Evolutionary conservation across 345 rosid species (phyloP).

Genomic region (Stellera chamaejasme): DNA sequence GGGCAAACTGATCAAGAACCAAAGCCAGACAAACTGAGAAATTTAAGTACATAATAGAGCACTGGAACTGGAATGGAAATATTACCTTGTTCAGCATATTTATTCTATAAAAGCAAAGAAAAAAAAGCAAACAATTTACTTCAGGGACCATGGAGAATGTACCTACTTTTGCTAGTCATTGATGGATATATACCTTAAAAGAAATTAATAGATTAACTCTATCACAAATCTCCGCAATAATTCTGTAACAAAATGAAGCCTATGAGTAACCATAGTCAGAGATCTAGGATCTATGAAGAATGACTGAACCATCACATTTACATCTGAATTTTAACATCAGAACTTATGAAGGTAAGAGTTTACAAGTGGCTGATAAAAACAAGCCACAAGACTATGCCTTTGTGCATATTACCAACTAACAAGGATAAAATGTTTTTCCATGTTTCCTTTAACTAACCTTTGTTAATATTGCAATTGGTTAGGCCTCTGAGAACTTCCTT

Average conservation of each 20-base stretch:
- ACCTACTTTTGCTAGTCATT: too few species aligned
- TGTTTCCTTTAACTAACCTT: conserved; percentile 37
- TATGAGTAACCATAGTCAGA: too few species aligned
- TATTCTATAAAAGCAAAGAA: not conserved
- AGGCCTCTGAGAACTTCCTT: conserved; percentile 77
- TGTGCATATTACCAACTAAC: not conserved
- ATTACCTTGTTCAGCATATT: not conserved
- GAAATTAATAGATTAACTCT: too few species aligned
- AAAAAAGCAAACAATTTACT: not conserved
- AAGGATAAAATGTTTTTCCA: not conserved
- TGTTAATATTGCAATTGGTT: conserved; percentile 81
- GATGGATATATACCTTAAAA: too few species aligned
- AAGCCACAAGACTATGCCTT: not conserved
- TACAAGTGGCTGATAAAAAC: not conserved
- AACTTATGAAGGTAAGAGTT: not conserved
- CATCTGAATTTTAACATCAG: not conserved
- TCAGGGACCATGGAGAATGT: not conserved
- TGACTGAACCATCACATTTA: too few species aligned
- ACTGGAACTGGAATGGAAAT: not conserved
- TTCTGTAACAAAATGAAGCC: too few species aligned
- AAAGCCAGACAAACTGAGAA: not conserved
- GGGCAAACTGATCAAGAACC: conserved; percentile 64
- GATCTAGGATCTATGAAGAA: too few species aligned
- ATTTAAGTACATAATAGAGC: not conserved
- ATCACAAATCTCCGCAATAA: too few species aligned